Base-by-base conservation (phyloP, 805 yeast species). In the Tetrapisispora arboricola region DNA sequence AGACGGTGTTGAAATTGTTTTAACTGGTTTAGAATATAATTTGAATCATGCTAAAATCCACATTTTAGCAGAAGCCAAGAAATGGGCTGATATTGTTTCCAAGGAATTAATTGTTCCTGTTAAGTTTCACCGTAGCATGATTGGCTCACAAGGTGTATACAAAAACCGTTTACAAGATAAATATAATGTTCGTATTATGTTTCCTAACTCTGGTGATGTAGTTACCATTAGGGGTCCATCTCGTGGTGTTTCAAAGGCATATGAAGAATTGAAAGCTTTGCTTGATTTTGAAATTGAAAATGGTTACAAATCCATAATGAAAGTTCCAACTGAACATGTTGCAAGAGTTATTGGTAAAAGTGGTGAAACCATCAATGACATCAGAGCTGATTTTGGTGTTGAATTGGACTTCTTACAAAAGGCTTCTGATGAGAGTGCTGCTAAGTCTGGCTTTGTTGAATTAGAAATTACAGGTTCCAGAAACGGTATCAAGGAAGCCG, bases 301-400 rank as follows among this genome's bases (percentile, higher is more conserved):
- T 57, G 90, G 95, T 15, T 75, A 76, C 64, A 71, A 73, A 43
- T 70, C 76, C 48, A 64, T 67, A n/a, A 59, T 90, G 31, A 58
- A 65, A 36, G 80, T 92, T 39, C 94, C 96, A 29, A 59, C 71
- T 32, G 75, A 72, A 45, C 80, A 86, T n/a, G 73, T 90, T 44
- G 73, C 96, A 17, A 73, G 86, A 57, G 78, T 92, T 44, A 87
- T 92, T 58, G 98, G 98, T 54, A 86, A 83, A 55, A 70, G 72
- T 45, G 96, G 97, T 58, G 90, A 84, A 46, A 74, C 72, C 39
- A 81, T 92, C 54, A 83, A 79, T 47, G 84, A 82, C 55, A 80
- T 94, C 43, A 75, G 84, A 46, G 87, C 80, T 43, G 70, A 64
- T 39, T 60, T 62, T 38, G 71, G 69, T 38, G 75, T 78, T 38